Base-by-base conservation (phyloP, 2,329 filamentous ascomycete genomes). In the Penicillium digitatum region DNA sequence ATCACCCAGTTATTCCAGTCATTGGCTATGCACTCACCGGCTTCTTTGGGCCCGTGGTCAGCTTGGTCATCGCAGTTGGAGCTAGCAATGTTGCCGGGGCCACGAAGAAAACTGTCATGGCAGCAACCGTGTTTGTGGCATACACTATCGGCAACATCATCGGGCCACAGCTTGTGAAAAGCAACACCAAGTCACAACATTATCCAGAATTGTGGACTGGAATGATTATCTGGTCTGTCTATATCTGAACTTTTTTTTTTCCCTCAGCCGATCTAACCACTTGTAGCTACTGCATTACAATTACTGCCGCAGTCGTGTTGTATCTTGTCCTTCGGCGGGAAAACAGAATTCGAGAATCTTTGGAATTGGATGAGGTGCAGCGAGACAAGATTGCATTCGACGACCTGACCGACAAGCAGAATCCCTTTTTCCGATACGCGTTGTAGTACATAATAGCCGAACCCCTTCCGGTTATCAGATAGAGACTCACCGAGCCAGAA, bases 91-190 rank as follows among this genome's bases (percentile, higher is more conserved):
- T 90, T 0, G 87, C 87, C 0, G 88, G 88, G 0, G 82, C 87
- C 24, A 90, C 87, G 0, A 91, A 91, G 75, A 90, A 90, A 77
- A 87, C 84, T 59, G 85, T 87, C 64, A 89, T 88, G 79, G 86
- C 87, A 0, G 84, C 85, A 0, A 84, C 85, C 0, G 86, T 89
- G 1, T 91, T 90, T 59, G 86, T 89, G 0, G 87, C 86, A 0
- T 90, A 90, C 66, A 88, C 86, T 52, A 84, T 90, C 7, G 83
- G 87, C 1, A 90, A 90, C 62, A 90, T 91, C 48, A 83, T 90
- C 24, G 87, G 87, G 0, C 88, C 88, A 3, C 86, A 88, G 71
- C 76, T 90, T 37, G 81, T 90, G 38, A 82, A 82, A 62, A 85
- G 81, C n/a, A 76, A 87, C 69, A 86, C 84, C 0, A 86, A 86